Conservation (phyloP, 352 stramenopile genomes). For the Phytopythium ostracodes region DNA sequence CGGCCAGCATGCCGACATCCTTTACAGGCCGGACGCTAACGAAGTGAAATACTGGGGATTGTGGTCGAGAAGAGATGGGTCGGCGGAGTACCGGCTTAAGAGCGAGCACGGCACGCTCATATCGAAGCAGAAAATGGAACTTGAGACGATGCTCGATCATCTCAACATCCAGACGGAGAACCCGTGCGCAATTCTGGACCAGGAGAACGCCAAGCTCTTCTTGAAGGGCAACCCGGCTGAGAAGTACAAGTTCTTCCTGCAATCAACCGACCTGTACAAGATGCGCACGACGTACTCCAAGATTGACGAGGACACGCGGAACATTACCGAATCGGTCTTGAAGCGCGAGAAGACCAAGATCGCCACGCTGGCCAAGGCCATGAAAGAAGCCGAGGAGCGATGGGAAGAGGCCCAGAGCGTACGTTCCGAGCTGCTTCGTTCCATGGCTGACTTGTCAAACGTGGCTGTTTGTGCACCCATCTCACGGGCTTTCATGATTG, state of each 20-base stretch:
- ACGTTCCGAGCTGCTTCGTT: conserved; percentile 6
- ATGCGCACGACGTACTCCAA: conserved; percentile 87
- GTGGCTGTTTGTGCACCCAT: neutral
- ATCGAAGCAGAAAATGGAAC: conserved; percentile 88
- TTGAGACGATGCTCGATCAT: conserved; percentile 93
- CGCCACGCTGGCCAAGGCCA: conserved; percentile 41
- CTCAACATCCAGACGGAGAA: conserved; percentile 96
- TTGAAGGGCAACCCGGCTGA: conserved; percentile 91
- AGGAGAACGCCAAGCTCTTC: conserved; percentile 98
- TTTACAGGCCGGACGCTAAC: neutral
- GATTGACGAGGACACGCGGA: conserved; percentile 73
- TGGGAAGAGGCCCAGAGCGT: conserved; percentile 77
- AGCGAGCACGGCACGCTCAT: conserved; percentile 50
- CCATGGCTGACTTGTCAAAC: neutral
- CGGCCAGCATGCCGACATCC: neutral
- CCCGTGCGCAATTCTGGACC: conserved; percentile 95
- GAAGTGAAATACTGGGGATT: neutral
- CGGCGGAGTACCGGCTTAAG: conserved; percentile 71
- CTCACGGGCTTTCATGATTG: neutral
- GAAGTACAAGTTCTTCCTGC: conserved; percentile 98
- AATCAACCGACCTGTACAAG: conserved; percentile 94
- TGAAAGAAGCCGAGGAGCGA: conserved; percentile 61
- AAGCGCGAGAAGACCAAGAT: conserved; percentile 70
- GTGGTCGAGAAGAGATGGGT: conserved; percentile 40
- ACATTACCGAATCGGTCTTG: conserved; percentile 56